Evolutionary conservation across 768 basidiomycete species (phyloP).

Genomic region (Trametes cinnabarina): DNA sequence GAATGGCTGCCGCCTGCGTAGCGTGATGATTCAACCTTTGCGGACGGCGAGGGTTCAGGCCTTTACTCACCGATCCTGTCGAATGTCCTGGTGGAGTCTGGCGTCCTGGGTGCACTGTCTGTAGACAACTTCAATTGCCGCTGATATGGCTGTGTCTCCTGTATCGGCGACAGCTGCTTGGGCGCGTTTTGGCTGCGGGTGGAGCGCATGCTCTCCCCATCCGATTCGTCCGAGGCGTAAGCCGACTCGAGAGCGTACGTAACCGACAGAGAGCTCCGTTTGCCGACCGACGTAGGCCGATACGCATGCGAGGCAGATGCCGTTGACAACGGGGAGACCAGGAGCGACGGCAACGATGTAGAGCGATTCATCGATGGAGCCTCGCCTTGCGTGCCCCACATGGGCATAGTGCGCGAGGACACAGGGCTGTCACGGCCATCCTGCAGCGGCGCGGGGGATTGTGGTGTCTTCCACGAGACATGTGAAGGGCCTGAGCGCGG

Average conservation of each 20-base stretch:
- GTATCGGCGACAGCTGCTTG: slow-evolving; percentile 61
- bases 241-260: slow-evolving; percentile 4
- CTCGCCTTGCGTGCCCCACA: slow-evolving; percentile 2
- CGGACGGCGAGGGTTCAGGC: slow-evolving; percentile 17
- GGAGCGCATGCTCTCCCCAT: slow-evolving; percentile 13
- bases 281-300: slow-evolving; percentile 12
- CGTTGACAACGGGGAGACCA: slow-evolving; percentile 5
- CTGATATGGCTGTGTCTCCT: slow-evolving; percentile 59
- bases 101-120: slow-evolving; percentile 24
- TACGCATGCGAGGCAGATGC: neutral
- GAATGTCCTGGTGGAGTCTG: slow-evolving; percentile 31
- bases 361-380: slow-evolving; percentile 14
- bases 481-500: slow-evolving; percentile 18
- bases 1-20: slow-evolving; percentile 2
- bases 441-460: neutral
- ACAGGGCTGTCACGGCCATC: slow-evolving; percentile 8
- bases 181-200: slow-evolving; percentile 36
- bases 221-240: slow-evolving; percentile 15
- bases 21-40: neutral
- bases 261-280: slow-evolving; percentile 18
- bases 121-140: slow-evolving; percentile 40
- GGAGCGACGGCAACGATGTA: slow-evolving; percentile 20
- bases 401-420: slow-evolving; percentile 6
- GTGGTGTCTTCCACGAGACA: slow-evolving; percentile 22
- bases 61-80: slow-evolving; percentile 19